Percentiles rank a stretch among this genome's conserved stretches.
Conservation (phyloP, 1,284 basidiomycete genomes). For the Pseudozyma flocculosa region DNA sequence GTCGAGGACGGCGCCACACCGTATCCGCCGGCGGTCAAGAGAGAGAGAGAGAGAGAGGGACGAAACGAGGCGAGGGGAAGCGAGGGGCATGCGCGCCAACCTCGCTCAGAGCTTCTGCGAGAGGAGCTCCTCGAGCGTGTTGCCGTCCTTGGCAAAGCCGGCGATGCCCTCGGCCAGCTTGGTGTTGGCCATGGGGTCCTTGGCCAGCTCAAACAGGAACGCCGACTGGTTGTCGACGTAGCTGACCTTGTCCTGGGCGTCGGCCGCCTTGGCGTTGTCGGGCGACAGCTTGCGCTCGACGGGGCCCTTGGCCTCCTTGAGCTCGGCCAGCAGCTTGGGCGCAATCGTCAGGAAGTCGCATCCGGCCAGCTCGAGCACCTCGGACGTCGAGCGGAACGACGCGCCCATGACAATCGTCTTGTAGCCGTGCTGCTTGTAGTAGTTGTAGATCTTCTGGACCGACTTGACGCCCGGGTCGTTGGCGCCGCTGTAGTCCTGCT, state of each 20-base stretch:
- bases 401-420: conserved; percentile 99
- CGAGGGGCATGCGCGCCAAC: too few relatives aligned
- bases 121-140: conserved; percentile 81
- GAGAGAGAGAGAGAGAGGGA: too few relatives aligned
- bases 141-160: conserved; percentile 86
- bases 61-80: too few relatives aligned
- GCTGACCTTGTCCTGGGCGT: conserved; percentile 75
- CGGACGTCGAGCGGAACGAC: conserved; percentile 83
- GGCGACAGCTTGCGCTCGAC: conserved; percentile 85
- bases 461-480: conserved; percentile 96
- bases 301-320: conserved; percentile 74
- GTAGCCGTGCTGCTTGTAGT: conserved; percentile 98
- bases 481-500: conserved; percentile 51
- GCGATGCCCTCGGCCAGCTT: conserved; percentile 83
- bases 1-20: too few relatives aligned
- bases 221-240: conserved; percentile 90
- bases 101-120: conserved; percentile 71
- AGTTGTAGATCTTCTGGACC: conserved; percentile 88
- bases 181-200: conserved; percentile 56
- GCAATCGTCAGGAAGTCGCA: conserved; percentile 93
- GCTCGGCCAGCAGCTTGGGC: conserved; percentile 85
- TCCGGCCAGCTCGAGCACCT: conserved; percentile 92
- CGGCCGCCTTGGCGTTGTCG: conserved; percentile 66
- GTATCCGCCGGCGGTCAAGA: too few relatives aligned
- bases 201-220: conserved; percentile 89